Percentiles rank a stretch among this genome's conserved stretches.
phyloP scores from a whole-genome alignment of 2,329 filamentous ascomycete species.

The Diaporthe capsici region DNA sequence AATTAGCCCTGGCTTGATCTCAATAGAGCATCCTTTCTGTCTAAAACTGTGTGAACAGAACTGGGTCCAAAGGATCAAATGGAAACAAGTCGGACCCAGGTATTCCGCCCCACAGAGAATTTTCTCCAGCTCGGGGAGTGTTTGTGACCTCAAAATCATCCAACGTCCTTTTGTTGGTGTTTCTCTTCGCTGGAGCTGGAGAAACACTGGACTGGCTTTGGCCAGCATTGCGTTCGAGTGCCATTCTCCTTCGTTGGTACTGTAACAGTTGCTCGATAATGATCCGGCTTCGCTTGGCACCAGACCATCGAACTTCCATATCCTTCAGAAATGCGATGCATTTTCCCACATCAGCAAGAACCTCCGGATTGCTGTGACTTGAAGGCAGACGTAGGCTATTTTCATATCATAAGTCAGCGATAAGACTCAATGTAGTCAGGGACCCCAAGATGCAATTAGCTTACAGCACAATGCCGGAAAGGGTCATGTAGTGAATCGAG shows the following conservation, averaged over 20 bases:
- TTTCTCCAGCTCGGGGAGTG: not conserved
- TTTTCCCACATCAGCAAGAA: not conserved
- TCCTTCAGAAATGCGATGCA: not conserved
- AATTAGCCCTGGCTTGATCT: no score
- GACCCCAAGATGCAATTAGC: no score
- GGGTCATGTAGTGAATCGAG: no score
- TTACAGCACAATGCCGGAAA: no score
- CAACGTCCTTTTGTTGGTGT: not conserved
- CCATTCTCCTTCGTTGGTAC: not conserved
- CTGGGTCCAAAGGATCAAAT: not conserved
- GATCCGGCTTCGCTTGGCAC: not conserved
- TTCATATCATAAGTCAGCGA: no score
- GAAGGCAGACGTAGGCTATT: no score
- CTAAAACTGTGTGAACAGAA: not conserved
- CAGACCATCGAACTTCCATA: not conserved
- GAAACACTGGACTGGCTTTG: not conserved
- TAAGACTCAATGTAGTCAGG: no score
- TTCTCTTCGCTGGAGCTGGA: not conserved
- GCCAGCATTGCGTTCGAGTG: not conserved
- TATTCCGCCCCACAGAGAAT: not conserved
- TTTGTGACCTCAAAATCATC: not conserved
- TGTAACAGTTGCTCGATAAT: constrained; percentile 10
- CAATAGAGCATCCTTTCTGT: no score
- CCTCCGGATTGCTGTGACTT: no score
- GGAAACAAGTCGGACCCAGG: not conserved